Percentiles rank a stretch among this genome's conserved stretches.
Conservation (phyloP, 805 yeast genomes). For the Starmerella potacharoeniae region DNA sequence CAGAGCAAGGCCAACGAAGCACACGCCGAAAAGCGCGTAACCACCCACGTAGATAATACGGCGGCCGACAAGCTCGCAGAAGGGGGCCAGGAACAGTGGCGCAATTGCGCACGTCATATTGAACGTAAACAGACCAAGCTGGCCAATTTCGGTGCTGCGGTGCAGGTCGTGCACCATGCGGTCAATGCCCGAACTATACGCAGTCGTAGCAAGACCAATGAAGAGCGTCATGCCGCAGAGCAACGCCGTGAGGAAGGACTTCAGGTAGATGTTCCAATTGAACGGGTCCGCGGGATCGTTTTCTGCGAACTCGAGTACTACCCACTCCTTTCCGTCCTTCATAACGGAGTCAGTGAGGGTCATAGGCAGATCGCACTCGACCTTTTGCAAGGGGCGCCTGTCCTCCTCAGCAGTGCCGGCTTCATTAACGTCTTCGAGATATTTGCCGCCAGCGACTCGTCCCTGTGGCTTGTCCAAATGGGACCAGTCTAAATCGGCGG, state of each 20-base stretch:
- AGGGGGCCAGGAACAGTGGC: constrained; percentile 50
- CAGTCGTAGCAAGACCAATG: constrained; percentile 89
- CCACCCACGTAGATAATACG: constrained; percentile 42
- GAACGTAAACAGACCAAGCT: constrained; percentile 46
- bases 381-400: constrained; percentile 18
- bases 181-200: constrained; percentile 77
- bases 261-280: constrained; percentile 51
- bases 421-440: constrained; percentile 12
- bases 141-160: constrained; percentile 49
- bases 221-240: constrained; percentile 66
- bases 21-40: constrained; percentile 36
- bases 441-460: constrained; percentile 21
- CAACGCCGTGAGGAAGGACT: constrained; percentile 43
- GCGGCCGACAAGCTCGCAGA: constrained; percentile 48
- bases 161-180: constrained; percentile 51
- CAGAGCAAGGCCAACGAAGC: constrained; percentile 37
- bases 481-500: constrained; percentile 21
- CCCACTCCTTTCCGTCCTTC: constrained; percentile 23
- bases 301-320: constrained; percentile 62
- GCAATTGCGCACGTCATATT: constrained; percentile 55
- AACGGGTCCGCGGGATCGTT: constrained; percentile 85
- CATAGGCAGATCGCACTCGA: constrained; percentile 20
- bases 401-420: constrained; percentile 11
- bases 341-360: constrained; percentile 20
- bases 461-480: constrained; percentile 20